Conservation (phyloP, 2,329 filamentous ascomycete species). For the Diplocarpon rosae region DNA sequence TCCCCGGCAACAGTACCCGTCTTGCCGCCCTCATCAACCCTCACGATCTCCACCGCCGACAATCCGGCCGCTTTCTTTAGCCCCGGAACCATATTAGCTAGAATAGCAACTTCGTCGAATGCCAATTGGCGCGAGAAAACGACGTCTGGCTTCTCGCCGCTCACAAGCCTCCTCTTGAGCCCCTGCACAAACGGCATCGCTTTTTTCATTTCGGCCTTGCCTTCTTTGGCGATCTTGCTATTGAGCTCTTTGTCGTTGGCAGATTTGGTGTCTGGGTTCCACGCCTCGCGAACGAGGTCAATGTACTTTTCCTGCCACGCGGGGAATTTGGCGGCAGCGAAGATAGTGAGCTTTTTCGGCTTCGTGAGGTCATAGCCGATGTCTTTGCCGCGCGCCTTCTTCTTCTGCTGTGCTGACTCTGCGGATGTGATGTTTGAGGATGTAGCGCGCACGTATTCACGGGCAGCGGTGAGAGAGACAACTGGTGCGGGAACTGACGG, state of each 20-base stretch:
- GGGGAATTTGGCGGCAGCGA: constrained; percentile 68
- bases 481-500: constrained; percentile 57
- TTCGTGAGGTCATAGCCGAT: constrained; percentile 79
- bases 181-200: constrained; percentile 93
- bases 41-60: constrained; percentile 59
- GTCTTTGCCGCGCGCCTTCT: constrained; percentile 85
- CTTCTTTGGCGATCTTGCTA: constrained; percentile 59
- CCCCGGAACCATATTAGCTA: constrained; percentile 67
- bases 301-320: constrained; percentile 88
- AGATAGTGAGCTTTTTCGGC: constrained; percentile 85
- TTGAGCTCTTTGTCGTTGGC: constrained; percentile 75
- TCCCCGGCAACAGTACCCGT: constrained; percentile 42
- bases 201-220: constrained; percentile 80
- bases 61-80: constrained; percentile 68
- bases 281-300: constrained; percentile 62
- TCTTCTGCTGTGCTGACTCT: constrained; percentile 74
- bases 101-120: constrained; percentile 72
- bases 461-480: constrained; percentile 60
- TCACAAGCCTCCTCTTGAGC: constrained; percentile 72
- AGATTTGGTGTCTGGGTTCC: constrained; percentile 48
- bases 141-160: constrained; percentile 50
- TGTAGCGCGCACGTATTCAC: constrained; percentile 63
- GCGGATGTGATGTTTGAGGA: constrained; percentile 78
- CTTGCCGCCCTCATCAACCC: constrained; percentile 60
- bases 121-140: constrained; percentile 77